These are phyloP conservation scores for Mucor ambiguus DNA, from an alignment of 371 early-diverging fungal genomes.

Conservation along the genomic window DNA sequence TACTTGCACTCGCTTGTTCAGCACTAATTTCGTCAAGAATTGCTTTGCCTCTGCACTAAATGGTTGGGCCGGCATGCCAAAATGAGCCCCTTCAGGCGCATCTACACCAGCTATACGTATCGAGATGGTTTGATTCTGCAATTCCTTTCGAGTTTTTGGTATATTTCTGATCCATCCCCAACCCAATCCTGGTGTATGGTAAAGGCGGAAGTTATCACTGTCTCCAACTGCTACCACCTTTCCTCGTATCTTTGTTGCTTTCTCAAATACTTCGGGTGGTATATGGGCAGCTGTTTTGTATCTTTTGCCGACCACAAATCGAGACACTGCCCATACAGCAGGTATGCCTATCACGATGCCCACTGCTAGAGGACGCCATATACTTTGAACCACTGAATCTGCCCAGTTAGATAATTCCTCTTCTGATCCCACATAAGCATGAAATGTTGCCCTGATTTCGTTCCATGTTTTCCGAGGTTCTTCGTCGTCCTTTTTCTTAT, in stretches of 20 bases:
- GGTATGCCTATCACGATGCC: slow-evolving; percentile 31
- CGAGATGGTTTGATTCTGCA: slow-evolving; percentile 63
- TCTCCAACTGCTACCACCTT: slow-evolving; percentile 62
- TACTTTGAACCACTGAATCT: slow-evolving; percentile 30
- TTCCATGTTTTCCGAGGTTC: slow-evolving; percentile 1
- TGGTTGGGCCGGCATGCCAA: slow-evolving; percentile 77
- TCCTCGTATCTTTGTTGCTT: slow-evolving; percentile 40
- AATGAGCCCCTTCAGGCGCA: slow-evolving; percentile 78
- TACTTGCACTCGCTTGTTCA: slow-evolving; percentile 55
- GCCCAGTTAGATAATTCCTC: slow-evolving; percentile 21
- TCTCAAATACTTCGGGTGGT: slow-evolving; percentile 50
- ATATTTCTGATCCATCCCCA: slow-evolving; percentile 60
- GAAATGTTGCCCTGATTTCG: background rate
- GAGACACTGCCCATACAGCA: slow-evolving; percentile 20
- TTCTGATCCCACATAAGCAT: background rate
- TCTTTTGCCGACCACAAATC: slow-evolving; percentile 34
- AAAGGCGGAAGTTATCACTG: slow-evolving; percentile 64
- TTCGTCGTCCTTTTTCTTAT: background rate
- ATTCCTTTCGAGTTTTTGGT: slow-evolving; percentile 50
- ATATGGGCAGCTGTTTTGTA: slow-evolving; percentile 55
- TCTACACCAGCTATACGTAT: slow-evolving; percentile 80
- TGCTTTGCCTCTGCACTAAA: slow-evolving; percentile 61
- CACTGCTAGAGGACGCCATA: slow-evolving; percentile 37
- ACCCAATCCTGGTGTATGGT: slow-evolving; percentile 64
- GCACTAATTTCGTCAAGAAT: slow-evolving; percentile 53